Conservation (phyloP, 441 rosid species). For the Eruca vesicaria region DNA sequence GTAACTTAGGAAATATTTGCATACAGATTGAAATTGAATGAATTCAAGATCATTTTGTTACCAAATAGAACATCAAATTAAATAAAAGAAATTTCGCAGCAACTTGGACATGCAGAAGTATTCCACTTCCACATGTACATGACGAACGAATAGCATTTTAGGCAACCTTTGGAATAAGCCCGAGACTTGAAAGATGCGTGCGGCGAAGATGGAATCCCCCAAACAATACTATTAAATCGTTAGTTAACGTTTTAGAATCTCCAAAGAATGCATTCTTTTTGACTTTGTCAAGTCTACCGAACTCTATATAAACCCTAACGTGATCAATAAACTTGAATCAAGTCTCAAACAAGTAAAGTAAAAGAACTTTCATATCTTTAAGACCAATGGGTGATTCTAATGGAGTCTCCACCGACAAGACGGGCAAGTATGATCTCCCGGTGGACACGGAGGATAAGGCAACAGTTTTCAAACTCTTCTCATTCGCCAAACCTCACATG, state of each 20-base stretch:
- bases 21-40: not conserved
- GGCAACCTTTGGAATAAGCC: conserved; percentile 29
- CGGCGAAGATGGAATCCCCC: conserved; percentile 35
- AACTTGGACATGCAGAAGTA: not conserved
- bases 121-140: not conserved
- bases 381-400: conserved; percentile 40
- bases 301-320: conserved; percentile 35
- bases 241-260: conserved; percentile 52
- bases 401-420: conserved; percentile 57
- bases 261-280: conserved; percentile 30
- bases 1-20: not conserved
- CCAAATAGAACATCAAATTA: not conserved
- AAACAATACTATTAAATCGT: conserved; percentile 3
- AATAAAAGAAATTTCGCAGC: not conserved
- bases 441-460: conserved; percentile 78
- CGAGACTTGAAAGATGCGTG: conserved; percentile 15
- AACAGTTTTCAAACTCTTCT: conserved; percentile 61
- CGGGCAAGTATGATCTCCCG: conserved; percentile 56
- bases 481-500: conserved; percentile 75
- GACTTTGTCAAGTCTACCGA: not conserved
- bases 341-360: not conserved
- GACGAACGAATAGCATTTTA: not conserved
- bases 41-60: not conserved
- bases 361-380: not conserved
- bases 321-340: not conserved